A percentile compares a stretch with the other conserved stretches of the same genome.
Evolutionary conservation across 805 yeast genomes (phyloP).

Genomic region (Teunomyces panamensis): DNA sequence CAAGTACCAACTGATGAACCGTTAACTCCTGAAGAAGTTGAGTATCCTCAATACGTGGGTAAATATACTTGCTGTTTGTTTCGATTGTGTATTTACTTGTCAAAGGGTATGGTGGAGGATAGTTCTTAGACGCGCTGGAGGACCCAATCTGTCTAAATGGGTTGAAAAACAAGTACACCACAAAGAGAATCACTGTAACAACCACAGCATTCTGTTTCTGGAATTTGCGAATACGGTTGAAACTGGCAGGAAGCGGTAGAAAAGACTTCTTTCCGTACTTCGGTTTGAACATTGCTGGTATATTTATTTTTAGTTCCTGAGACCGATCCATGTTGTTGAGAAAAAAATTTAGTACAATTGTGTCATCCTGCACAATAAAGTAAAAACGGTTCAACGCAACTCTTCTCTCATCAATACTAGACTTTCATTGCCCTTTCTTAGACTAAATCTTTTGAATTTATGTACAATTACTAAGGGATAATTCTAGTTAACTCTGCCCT

Average conservation of each 20-base stretch:
- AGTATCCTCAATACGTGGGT: constrained; percentile 75
- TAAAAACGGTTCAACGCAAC: not conserved
- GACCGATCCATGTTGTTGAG: constrained; percentile 1
- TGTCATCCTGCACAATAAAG: not conserved
- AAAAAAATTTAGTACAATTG: not conserved
- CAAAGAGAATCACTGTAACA: constrained; percentile 12
- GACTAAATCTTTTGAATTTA: not conserved
- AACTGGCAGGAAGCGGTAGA: constrained; percentile 31
- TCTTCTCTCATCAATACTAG: not conserved
- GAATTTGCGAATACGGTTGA: constrained; percentile 13
- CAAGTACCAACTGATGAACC: constrained; percentile 48
- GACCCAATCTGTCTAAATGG: constrained; percentile 13
- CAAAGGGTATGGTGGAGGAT: constrained; percentile 33
- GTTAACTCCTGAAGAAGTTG: constrained; percentile 57
- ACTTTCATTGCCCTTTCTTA: not conserved
- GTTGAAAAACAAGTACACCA: constrained; percentile 20
- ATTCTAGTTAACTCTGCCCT: not conserved
- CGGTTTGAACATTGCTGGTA: constrained; percentile 24
- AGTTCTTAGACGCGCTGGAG: constrained; percentile 6
- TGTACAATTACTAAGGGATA: not conserved
- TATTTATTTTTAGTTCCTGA: constrained; percentile 1
- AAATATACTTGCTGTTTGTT: constrained; percentile 54
- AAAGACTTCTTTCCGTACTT: constrained; percentile 20
- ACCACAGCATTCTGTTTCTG: constrained; percentile 14
- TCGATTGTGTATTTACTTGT: constrained; percentile 34